Conservation (phyloP, 257 asterid species). For the Plantago ovata region DNA sequence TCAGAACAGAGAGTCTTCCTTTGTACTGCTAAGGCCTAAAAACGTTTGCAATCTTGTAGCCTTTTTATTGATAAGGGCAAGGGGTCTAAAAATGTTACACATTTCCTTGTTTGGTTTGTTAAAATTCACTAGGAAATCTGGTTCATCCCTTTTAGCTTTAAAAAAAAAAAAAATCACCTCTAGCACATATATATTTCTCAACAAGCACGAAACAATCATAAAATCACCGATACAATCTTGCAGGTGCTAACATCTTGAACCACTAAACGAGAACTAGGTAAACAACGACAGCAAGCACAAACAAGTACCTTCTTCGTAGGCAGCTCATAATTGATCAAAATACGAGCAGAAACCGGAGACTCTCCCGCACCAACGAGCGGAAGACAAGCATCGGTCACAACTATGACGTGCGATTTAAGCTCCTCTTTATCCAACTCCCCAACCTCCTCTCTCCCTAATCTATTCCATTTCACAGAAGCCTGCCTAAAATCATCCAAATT, state of each 20-base stretch:
- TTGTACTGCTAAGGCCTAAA: too few species aligned
- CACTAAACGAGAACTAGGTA: neutral
- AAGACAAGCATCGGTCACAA: conserved; percentile 89
- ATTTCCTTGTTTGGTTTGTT: too few species aligned
- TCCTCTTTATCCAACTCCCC: conserved; percentile 42
- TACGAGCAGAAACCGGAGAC: conserved; percentile 53
- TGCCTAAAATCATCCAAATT: conserved; percentile 59
- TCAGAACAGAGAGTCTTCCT: too few species aligned
- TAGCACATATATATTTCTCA: too few species aligned
- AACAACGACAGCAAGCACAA: neutral
- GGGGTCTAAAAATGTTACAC: too few species aligned
- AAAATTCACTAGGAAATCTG: too few species aligned
- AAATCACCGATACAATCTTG: neutral
- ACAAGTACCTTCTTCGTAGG: conserved; percentile 65
- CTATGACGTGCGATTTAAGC: conserved; percentile 56
- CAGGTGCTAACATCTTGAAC: neutral
- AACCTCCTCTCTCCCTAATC: conserved; percentile 36
- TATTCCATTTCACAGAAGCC: conserved; percentile 62
- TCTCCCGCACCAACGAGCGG: conserved; percentile 71
- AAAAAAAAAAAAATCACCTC: too few species aligned
- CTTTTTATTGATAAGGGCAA: too few species aligned
- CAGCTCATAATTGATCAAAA: conserved; percentile 81
- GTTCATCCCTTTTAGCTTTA: too few species aligned
- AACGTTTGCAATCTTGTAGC: too few species aligned
- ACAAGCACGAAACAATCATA: too few species aligned